phyloP scores from a whole-genome alignment of 495 filamentous ascomycete species.

The Paragyromitra xinjiangensis region DNA sequence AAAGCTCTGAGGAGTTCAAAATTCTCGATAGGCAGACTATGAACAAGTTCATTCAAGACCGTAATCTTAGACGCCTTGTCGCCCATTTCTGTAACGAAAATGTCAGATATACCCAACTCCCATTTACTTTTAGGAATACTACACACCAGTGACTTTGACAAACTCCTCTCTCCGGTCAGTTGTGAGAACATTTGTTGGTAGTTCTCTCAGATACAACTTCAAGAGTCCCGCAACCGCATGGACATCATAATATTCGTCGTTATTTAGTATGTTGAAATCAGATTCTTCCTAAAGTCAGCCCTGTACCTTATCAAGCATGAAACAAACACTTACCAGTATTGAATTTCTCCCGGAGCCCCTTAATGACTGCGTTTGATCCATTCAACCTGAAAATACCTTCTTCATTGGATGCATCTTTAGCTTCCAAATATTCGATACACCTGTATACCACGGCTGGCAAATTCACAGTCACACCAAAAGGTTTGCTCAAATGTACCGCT shows the following conservation, averaged over 20 bases:
- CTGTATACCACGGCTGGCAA: constrained; percentile 97
- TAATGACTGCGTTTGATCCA: constrained; percentile 93
- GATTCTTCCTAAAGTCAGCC: constrained; percentile 67
- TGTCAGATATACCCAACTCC: constrained; percentile 14
- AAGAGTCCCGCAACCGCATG: constrained; percentile 94
- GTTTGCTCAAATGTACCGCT: constrained; percentile 81
- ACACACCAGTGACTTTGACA: constrained; percentile 79
- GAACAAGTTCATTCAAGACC: constrained; percentile 86
- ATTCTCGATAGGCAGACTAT: constrained; percentile 82
- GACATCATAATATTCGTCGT: constrained; percentile 90
- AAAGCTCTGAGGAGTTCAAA: constrained; percentile 80
- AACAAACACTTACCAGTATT: constrained; percentile 85
- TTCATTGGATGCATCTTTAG: constrained; percentile 81
- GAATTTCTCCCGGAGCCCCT: constrained; percentile 86
- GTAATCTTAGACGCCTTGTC: constrained; percentile 78
- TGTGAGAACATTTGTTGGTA: constrained; percentile 89
- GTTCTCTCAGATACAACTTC: constrained; percentile 91
- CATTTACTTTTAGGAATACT: not conserved
- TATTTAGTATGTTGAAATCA: constrained; percentile 85
- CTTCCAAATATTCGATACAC: constrained; percentile 90
- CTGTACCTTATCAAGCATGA: constrained; percentile 1
- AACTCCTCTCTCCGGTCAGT: constrained; percentile 91
- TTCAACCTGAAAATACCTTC: constrained; percentile 97
- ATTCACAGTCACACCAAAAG: constrained; percentile 72
- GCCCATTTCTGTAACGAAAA: constrained; percentile 65